These are phyloP conservation scores for Aspergillus versicolor DNA, from an alignment of 2,329 filamentous ascomycete genomes.

Conservation along the genomic window DNA sequence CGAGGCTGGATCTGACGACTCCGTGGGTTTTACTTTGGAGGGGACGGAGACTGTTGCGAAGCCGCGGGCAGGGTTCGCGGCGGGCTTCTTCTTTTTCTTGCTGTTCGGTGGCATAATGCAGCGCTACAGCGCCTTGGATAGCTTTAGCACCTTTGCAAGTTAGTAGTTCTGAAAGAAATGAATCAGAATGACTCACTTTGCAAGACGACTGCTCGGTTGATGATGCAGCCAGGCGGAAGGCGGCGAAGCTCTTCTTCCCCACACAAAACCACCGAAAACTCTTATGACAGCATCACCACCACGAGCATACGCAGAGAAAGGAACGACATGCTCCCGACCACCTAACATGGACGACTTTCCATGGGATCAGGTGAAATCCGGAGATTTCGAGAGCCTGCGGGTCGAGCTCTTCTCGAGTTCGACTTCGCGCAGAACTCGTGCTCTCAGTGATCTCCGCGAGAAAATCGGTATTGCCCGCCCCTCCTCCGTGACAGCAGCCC, in stretches of 20 bases:
- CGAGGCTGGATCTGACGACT: conserved; percentile 30
- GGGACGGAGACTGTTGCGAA: conserved; percentile 93
- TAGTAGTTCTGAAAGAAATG: not conserved
- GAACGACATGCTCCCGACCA: conserved; percentile 31
- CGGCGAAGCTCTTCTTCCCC: conserved; percentile 22
- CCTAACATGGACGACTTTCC: conserved; percentile 44
- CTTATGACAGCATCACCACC: conserved; percentile 40
- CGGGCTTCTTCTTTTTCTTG: conserved; percentile 91
- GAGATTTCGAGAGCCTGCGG: conserved; percentile 40
- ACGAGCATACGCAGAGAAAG: conserved; percentile 7
- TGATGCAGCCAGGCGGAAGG: conserved; percentile 27
- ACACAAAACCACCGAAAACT: conserved; percentile 33
- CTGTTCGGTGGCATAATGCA: conserved; percentile 65
- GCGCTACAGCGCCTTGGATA: conserved; percentile 5
- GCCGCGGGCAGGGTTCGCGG: conserved; percentile 81
- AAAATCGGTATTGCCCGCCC: conserved; percentile 37
- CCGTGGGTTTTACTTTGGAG: conserved; percentile 67
- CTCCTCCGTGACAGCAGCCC: conserved; percentile 2
- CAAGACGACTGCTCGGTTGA: not conserved
- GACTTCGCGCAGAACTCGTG: conserved; percentile 40
- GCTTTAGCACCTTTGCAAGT: not conserved
- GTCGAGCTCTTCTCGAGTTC: conserved; percentile 43
- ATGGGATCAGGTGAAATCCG: conserved; percentile 46
- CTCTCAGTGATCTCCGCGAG: conserved; percentile 46
- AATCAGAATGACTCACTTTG: conserved; percentile 6